A percentile compares a stretch with the other conserved stretches of the same genome.
Conservation (phyloP, 495 filamentous ascomycete species). For the Daldinia loculata region DNA sequence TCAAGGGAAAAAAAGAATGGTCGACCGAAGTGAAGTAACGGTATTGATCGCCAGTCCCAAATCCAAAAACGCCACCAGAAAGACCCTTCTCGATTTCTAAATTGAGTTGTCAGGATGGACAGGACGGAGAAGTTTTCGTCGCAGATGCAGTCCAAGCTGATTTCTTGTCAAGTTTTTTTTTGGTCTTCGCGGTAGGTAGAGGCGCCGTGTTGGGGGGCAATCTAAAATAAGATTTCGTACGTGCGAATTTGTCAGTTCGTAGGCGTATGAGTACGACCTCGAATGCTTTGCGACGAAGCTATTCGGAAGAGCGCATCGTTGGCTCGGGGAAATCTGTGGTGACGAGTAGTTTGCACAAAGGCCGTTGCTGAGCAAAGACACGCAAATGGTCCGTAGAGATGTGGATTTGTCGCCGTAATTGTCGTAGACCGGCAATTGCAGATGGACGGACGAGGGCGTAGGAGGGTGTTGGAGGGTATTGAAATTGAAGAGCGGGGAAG, state of each 20-base stretch:
- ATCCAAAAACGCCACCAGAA: slow-evolving; percentile 40
- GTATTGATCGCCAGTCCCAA: slow-evolving; percentile 33
- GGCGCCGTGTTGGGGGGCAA: slow-evolving; percentile 9
- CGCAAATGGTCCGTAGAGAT: slow-evolving; percentile 12
- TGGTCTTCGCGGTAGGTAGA: neutral
- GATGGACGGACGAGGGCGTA: slow-evolving; percentile 26
- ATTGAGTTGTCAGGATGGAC: slow-evolving; percentile 26
- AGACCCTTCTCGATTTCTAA: slow-evolving; percentile 23
- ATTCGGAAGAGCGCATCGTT: slow-evolving; percentile 47
- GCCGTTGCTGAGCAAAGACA: slow-evolving; percentile 4
- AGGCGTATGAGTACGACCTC: slow-evolving; percentile 27
- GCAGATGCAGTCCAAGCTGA: neutral
- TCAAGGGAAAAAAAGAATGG: slow-evolving; percentile 25
- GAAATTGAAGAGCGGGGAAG: slow-evolving; percentile 43
- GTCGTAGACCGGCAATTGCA: slow-evolving; percentile 39
- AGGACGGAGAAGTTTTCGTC: neutral
- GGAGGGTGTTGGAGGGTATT: slow-evolving; percentile 27
- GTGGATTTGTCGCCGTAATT: slow-evolving; percentile 17
- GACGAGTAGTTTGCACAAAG: slow-evolving; percentile 13
- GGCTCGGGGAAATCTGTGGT: slow-evolving; percentile 28
- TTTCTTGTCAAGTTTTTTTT: slow-evolving; percentile 4
- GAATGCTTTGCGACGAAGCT: slow-evolving; percentile 44
- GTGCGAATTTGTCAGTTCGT: slow-evolving; percentile 10
- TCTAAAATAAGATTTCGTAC: slow-evolving; percentile 30
- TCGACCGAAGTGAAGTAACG: slow-evolving; percentile 16